Evolutionary conservation across 441 rosid species (phyloP).

Genomic region (Pelargonium australe): DNA sequence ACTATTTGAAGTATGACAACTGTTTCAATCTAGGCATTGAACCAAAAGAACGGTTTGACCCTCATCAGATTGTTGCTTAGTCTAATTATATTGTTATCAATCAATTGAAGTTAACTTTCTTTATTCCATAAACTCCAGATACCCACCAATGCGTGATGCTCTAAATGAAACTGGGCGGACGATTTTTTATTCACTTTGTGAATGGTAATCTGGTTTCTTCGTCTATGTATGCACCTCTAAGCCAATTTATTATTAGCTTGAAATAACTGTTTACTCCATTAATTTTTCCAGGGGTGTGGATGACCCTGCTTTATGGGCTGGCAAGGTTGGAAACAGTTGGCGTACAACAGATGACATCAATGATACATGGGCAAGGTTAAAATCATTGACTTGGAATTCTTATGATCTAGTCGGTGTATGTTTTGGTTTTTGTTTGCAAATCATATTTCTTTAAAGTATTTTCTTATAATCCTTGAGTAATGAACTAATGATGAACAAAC

Average conservation of each 20-base stretch:
- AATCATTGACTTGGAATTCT: constrained; percentile 7
- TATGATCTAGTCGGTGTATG: neutral
- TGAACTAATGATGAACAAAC: too few relatives aligned
- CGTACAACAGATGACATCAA: constrained; percentile 91
- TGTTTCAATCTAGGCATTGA: constrained; percentile 81
- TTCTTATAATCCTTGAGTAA: too few relatives aligned
- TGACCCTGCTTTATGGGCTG: constrained; percentile 93
- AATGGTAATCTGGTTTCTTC: constrained; percentile 52
- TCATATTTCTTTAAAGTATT: too few relatives aligned
- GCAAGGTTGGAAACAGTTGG: constrained; percentile 94
- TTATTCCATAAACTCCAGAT: constrained; percentile 40
- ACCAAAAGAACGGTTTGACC: constrained; percentile 57
- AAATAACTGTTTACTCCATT: constrained; percentile 3
- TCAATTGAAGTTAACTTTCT: constrained; percentile 15
- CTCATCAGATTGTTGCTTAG: constrained; percentile 21
- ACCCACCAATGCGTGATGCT: constrained; percentile 91
- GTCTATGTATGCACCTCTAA: constrained; percentile 4
- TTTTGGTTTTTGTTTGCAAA: neutral
- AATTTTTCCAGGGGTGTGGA: constrained; percentile 68
- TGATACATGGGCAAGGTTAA: constrained; percentile 90
- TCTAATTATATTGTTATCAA: constrained; percentile 10
- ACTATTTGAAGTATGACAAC: constrained; percentile 92
- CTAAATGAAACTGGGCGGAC: constrained; percentile 59
- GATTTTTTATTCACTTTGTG: constrained; percentile 83
- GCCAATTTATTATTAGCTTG: neutral